Conservation (phyloP, 371 early-diverging fungal genomes). For the Syncephalis plumigaleata region DNA sequence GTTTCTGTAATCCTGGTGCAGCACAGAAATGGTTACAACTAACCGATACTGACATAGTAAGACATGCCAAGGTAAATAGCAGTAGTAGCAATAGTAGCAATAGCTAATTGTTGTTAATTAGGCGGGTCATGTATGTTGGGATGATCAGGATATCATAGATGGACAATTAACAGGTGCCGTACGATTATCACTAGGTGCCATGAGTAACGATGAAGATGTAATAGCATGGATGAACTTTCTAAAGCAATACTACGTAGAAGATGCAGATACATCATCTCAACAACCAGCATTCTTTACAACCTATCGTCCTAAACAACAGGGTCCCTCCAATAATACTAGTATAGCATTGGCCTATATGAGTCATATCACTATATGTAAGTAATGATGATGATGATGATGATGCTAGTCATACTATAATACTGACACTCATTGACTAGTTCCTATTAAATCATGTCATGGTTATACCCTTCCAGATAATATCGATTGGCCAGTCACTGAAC, state of each 20-base stretch:
- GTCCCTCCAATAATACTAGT: background rate
- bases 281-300: background rate
- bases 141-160: slow-evolving; percentile 34
- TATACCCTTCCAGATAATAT: slow-evolving; percentile 18
- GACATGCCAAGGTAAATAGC: background rate
- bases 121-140: slow-evolving; percentile 43
- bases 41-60: too few species aligned
- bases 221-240: slow-evolving; percentile 26
- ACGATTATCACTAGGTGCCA: slow-evolving; percentile 54
- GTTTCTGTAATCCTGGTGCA: slow-evolving; percentile 63
- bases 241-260: slow-evolving; percentile 22
- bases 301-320: background rate
- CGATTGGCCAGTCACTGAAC: slow-evolving; percentile 31
- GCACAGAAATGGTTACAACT: slow-evolving; percentile 27
- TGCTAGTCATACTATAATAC: slow-evolving; percentile 11
- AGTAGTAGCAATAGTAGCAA: slow-evolving; percentile 16
- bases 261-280: slow-evolving; percentile 7
- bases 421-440: too few species aligned
- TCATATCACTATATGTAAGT: background rate
- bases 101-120: slow-evolving; percentile 3
- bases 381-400: background rate
- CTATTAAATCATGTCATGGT: slow-evolving; percentile 54
- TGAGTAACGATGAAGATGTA: slow-evolving; percentile 29
- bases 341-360: slow-evolving; percentile 3
- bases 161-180: slow-evolving; percentile 40